Evolutionary conservation across 192 early-diverging fungal genomes (phyloP).

Genomic region (Paraglomus brasilianum): DNA sequence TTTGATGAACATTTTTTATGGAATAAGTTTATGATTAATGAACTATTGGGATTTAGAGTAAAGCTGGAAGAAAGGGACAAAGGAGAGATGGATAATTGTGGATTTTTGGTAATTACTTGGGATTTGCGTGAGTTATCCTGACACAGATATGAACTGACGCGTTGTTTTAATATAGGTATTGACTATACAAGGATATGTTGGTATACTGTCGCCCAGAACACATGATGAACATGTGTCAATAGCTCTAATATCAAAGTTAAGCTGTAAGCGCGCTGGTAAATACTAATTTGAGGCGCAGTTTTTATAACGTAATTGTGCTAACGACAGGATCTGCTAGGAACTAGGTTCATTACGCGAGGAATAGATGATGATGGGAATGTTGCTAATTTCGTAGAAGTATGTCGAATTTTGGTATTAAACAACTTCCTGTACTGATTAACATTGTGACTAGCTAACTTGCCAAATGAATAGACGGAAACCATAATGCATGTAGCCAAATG

Average conservation of each 20-base stretch:
- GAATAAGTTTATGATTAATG: conserved; percentile 84
- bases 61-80: conserved; percentile 67
- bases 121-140: not conserved
- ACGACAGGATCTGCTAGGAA: conserved; percentile 64
- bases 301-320: not conserved
- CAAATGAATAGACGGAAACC: conserved; percentile 70
- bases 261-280: conserved; percentile 66
- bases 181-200: conserved; percentile 78
- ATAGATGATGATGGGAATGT: conserved; percentile 96
- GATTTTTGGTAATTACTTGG: conserved; percentile 60
- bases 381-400: conserved; percentile 96
- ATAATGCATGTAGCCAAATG: conserved; percentile 58
- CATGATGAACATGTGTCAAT: conserved; percentile 46
- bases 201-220: conserved; percentile 43
- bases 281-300: no score
- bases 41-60: conserved; percentile 76
- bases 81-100: conserved; percentile 66
- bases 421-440: not conserved
- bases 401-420: not conserved
- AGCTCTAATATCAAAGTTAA: conserved; percentile 71
- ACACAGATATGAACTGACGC: conserved; percentile 42
- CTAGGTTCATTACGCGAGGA: conserved; percentile 91
- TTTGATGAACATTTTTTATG: conserved; percentile 83
- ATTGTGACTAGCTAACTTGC: not conserved
- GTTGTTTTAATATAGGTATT: conserved; percentile 44